Base-by-base conservation (phyloP, 228 moss, liverwort and hornwort genomes). In the Sphagnum magellanicum region DNA sequence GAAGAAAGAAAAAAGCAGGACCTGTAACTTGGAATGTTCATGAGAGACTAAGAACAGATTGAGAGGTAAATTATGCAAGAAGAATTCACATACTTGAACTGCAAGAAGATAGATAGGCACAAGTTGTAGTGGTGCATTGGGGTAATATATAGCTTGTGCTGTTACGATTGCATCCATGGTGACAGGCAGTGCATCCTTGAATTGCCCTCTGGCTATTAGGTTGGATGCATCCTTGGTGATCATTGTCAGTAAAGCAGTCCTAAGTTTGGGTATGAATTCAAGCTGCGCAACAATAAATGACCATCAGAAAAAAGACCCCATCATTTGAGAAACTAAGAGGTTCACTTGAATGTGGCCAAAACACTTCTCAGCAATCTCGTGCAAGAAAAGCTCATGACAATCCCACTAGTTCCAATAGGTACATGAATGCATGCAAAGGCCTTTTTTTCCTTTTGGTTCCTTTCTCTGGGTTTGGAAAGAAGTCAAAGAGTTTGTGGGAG, bases 91-190 rank as follows among this genome's bases (percentile, higher is more conserved):
- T 68, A 89, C 96, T 84, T 90, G 88, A 66, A 89, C 91, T 63
- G 89, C 93, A 65, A 97, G 81, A 49, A 97, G 83, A 71, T 97
- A 97, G 46, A 81, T 62, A 0, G 93, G 87, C 50, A 93, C 93
- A 71, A 97, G 90, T 60, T 72, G 65, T 52, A 90, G 76, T 11
- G 93, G 91, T 12, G 82, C 72, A 0, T 48, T 57, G 12, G 97
- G 97, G 75, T 89, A 93, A 16, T 88, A 91, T 9, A 97, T 71
- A 3, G 71, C 50, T 71, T 89, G 86, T 14, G 80, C 93, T 67
- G 85, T 87, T 52, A 81, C 65, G 12, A 97, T 83, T 0, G 93
- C 93, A 61, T 97, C 97, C 73, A 97, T 83, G 3, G 86, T 82
- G 7, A 91, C 49, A 1, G 97, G 97, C 4, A 97, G 82, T 16